Evolutionary conservation across 768 basidiomycete species (phyloP).

Genomic region (Xerocomellus intermedius): DNA sequence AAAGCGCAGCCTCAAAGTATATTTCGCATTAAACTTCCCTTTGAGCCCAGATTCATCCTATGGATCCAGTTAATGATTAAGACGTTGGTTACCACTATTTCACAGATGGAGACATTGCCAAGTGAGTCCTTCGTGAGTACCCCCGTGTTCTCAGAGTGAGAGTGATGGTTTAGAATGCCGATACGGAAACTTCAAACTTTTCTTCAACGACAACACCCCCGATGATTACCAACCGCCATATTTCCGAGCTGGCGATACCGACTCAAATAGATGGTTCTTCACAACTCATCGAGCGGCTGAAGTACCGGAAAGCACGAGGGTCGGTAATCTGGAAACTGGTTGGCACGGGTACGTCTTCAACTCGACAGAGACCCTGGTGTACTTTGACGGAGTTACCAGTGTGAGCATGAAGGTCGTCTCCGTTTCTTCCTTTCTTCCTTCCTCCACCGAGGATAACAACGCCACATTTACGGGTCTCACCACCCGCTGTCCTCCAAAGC

Average conservation of each 20-base stretch:
- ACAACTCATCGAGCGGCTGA: constrained; percentile 74
- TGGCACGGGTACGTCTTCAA: constrained; percentile 58
- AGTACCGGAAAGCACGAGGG: constrained; percentile 67
- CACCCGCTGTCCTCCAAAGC: constrained; percentile 32
- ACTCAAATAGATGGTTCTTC: constrained; percentile 78
- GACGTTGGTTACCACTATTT: constrained; percentile 74
- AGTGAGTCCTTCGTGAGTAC: constrained; percentile 43
- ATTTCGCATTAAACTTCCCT: background rate
- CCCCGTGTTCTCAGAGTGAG: background rate
- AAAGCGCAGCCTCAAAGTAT: constrained; percentile 76
- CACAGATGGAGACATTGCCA: constrained; percentile 76
- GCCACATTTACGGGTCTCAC: constrained; percentile 53
- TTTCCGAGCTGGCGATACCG: constrained; percentile 68
- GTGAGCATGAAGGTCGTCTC: constrained; percentile 73
- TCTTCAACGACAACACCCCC: constrained; percentile 78
- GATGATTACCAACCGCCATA: constrained; percentile 81
- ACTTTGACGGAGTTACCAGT: constrained; percentile 34
- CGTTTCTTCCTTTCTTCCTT: constrained; percentile 71
- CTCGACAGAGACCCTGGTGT: background rate
- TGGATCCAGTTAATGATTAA: constrained; percentile 62
- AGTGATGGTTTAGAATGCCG: constrained; percentile 61
- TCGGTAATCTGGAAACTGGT: constrained; percentile 68
- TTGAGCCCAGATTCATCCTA: background rate
- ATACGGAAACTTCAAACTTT: constrained; percentile 86
- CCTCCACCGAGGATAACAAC: constrained; percentile 55